Conservation (phyloP, 345 rosid genomes). For the Eucalyptus polyanthemos region DNA sequence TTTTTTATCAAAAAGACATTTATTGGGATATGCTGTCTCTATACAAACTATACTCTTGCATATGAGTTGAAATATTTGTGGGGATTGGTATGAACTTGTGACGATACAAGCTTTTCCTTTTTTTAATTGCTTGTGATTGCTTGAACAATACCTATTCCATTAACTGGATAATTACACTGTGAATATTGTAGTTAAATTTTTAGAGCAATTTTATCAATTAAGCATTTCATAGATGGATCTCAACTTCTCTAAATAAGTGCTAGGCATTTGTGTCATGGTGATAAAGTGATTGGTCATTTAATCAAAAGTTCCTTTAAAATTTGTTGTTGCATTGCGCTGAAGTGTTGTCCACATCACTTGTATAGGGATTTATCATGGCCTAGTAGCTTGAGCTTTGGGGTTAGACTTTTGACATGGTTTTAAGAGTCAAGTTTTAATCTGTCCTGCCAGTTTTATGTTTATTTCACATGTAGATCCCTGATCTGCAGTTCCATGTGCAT, state of each 20-base stretch:
- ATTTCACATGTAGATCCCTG: background rate
- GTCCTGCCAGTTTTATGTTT: background rate
- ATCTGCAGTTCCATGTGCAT: background rate
- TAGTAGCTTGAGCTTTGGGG: background rate
- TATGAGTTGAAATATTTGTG: background rate
- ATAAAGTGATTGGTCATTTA: background rate
- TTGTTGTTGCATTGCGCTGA: background rate
- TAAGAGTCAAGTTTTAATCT: background rate
- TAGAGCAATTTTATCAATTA: background rate
- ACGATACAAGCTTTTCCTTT: background rate
- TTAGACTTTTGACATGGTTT: background rate
- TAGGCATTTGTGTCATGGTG: background rate
- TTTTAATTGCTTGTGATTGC: background rate
- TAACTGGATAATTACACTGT: background rate
- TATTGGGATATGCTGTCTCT: background rate
- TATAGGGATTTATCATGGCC: background rate
- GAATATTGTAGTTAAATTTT: background rate
- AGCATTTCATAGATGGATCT: background rate
- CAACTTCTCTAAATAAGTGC: background rate
- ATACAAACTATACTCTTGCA: background rate
- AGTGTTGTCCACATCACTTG: background rate
- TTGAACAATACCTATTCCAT: background rate
- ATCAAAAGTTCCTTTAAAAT: background rate
- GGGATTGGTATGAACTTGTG: background rate
- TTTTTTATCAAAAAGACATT: background rate